Evolutionary conservation across 2,329 filamentous ascomycete genomes (phyloP).

Genomic region (Claviceps sp.): DNA sequence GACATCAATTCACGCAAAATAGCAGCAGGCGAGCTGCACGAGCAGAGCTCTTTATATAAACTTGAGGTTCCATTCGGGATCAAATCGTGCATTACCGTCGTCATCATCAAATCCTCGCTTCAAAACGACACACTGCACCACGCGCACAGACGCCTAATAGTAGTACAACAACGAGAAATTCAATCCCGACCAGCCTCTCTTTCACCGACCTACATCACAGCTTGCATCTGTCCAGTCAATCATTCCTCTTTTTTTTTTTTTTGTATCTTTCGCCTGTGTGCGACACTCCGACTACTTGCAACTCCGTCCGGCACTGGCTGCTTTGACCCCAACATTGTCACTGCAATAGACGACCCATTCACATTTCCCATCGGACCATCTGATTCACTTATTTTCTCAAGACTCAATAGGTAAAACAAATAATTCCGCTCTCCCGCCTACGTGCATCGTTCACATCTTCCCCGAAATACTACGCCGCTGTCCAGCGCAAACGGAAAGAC

Average conservation of each 20-base stretch:
- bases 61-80: background rate
- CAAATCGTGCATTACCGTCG: background rate
- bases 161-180: background rate
- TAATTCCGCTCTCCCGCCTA: too few relatives aligned
- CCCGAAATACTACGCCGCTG: background rate
- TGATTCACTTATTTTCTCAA: background rate
- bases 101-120: background rate
- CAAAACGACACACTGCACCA: too few relatives aligned
- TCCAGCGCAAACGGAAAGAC: background rate
- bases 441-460: too few relatives aligned
- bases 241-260: background rate
- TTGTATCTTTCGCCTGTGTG: background rate
- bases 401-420: background rate
- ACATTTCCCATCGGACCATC: background rate
- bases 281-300: background rate
- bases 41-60: constrained; percentile 6
- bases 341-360: background rate
- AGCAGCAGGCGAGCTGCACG: background rate
- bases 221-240: too few relatives aligned
- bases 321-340: background rate
- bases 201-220: too few relatives aligned
- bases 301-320: background rate
- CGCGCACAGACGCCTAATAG: background rate
- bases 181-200: background rate
- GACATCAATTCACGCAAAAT: background rate